These are phyloP conservation scores for Malassezia japonica DNA, from an alignment of 1,284 basidiomycete species.

Conservation along the genomic window DNA sequence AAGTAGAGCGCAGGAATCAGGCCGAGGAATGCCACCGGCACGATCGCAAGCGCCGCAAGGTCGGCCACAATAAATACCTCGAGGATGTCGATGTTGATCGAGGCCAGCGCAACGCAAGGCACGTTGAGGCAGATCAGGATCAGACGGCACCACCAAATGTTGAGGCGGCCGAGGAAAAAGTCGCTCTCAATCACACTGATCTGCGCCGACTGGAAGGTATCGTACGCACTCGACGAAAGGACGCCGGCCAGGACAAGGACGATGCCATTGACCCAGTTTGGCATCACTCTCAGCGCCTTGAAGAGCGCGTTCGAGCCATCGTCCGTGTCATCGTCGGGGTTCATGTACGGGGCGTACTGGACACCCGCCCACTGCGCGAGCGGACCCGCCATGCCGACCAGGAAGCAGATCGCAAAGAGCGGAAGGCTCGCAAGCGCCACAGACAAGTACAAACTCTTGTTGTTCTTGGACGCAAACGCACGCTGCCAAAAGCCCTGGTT, in stretches of 20 bases:
- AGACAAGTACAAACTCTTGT: slow-evolving; percentile 37
- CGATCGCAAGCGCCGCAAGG: slow-evolving; percentile 39
- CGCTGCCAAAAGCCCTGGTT: slow-evolving; percentile 49
- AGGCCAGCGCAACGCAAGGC: slow-evolving; percentile 40
- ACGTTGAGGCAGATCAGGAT: slow-evolving; percentile 41
- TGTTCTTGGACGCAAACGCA: slow-evolving; percentile 43
- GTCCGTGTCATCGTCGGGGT: slow-evolving; percentile 14
- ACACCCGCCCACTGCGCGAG: slow-evolving; percentile 42
- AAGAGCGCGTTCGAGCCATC: slow-evolving; percentile 45
- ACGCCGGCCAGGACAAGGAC: slow-evolving; percentile 42
- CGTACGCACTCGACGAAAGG: slow-evolving; percentile 46
- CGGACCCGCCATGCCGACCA: slow-evolving; percentile 46
- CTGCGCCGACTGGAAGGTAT: slow-evolving; percentile 47
- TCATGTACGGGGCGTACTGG: slow-evolving; percentile 13
- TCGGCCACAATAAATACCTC: slow-evolving; percentile 48
- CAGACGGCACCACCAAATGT: slow-evolving; percentile 46
- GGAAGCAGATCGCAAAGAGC: slow-evolving; percentile 44
- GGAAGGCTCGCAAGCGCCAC: slow-evolving; percentile 38
- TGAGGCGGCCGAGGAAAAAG: slow-evolving; percentile 44
- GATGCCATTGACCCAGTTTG: slow-evolving; percentile 45
- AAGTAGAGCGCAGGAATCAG: slow-evolving; percentile 37
- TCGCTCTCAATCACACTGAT: slow-evolving; percentile 48
- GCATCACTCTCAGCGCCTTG: slow-evolving; percentile 37
- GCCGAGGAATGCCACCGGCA: slow-evolving; percentile 42
- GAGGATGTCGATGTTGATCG: slow-evolving; percentile 45